Evolutionary conservation across 139 green algal species (phyloP).

Genomic region (Volvox africanus): DNA sequence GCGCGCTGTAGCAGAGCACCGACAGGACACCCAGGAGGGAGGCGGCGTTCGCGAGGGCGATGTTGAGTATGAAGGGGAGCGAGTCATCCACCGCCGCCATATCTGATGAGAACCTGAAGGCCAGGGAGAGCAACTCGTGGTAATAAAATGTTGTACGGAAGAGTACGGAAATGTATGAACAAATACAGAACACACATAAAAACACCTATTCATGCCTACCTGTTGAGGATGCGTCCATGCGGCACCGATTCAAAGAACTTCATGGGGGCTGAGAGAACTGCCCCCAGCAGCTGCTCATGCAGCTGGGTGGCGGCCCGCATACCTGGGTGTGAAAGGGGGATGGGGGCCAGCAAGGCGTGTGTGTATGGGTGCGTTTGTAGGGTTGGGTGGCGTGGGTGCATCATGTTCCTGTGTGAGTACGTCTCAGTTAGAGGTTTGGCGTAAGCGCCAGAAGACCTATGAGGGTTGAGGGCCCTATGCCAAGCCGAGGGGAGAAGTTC

Average conservation of each 20-base stretch:
- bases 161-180: too few relatives aligned
- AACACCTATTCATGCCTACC: neutral
- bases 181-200: too few relatives aligned
- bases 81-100: conserved; percentile 84
- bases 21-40: conserved; percentile 74
- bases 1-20: conserved; percentile 78
- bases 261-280: conserved; percentile 67
- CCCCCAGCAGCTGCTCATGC: conserved; percentile 73
- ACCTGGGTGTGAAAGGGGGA: conserved; percentile 50
- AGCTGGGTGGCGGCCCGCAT: conserved; percentile 72
- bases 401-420: too few relatives aligned
- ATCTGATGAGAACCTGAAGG: conserved; percentile 85
- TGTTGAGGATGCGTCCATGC: conserved; percentile 81
- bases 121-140: too few relatives aligned
- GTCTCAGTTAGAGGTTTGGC: too few relatives aligned
- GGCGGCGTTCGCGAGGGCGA: conserved; percentile 84
- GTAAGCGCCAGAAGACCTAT: too few relatives aligned
- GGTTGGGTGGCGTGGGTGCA: too few relatives aligned
- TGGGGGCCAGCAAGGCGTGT: neutral
- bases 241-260: conserved; percentile 72
- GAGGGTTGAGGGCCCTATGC: too few relatives aligned
- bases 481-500: too few relatives aligned
- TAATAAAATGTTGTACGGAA: too few relatives aligned
- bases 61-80: conserved; percentile 94
- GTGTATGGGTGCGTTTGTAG: too few relatives aligned